A percentile compares a stretch with the other conserved stretches of the same genome.
phyloP scores from a whole-genome alignment of 345 rosid species.

The Rhodomyrtus tomentosa region DNA sequence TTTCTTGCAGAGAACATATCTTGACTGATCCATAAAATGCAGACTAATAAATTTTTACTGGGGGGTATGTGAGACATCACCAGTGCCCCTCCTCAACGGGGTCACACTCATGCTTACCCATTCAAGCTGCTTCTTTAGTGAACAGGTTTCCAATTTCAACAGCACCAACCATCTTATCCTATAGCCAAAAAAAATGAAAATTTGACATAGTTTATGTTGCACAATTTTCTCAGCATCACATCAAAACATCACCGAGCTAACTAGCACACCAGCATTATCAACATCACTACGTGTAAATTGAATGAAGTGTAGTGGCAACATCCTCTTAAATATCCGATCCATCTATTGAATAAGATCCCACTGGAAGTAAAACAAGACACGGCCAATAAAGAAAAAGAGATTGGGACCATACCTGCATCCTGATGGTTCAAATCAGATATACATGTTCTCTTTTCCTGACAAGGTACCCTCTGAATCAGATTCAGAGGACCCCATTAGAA shows the following conservation, averaged over 20 bases:
- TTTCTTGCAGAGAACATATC: not conserved
- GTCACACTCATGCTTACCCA: conserved; percentile 2
- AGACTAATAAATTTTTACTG: not conserved
- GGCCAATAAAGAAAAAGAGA: not conserved
- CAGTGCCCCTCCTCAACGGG: conserved; percentile 2
- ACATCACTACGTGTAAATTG: not conserved
- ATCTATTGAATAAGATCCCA: not conserved
- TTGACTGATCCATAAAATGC: not conserved
- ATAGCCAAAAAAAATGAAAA: not conserved
- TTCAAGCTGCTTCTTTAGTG: not conserved
- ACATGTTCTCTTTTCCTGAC: not conserved
- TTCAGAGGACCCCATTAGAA: not conserved
- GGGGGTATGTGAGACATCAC: conserved; percentile 5
- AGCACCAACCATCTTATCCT: not conserved
- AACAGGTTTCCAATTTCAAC: not conserved
- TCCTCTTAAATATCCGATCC: not conserved
- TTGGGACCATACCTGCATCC: not conserved
- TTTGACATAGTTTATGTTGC: not conserved
- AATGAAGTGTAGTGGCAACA: not conserved
- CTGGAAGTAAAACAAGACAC: not conserved
- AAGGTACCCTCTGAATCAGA: not conserved
- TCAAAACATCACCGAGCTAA: not conserved
- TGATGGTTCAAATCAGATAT: not conserved
- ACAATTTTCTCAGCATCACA: not conserved
- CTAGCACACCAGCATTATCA: not conserved